Conservation (phyloP, 208 protist species). For the Crithidia sp. region DNA sequence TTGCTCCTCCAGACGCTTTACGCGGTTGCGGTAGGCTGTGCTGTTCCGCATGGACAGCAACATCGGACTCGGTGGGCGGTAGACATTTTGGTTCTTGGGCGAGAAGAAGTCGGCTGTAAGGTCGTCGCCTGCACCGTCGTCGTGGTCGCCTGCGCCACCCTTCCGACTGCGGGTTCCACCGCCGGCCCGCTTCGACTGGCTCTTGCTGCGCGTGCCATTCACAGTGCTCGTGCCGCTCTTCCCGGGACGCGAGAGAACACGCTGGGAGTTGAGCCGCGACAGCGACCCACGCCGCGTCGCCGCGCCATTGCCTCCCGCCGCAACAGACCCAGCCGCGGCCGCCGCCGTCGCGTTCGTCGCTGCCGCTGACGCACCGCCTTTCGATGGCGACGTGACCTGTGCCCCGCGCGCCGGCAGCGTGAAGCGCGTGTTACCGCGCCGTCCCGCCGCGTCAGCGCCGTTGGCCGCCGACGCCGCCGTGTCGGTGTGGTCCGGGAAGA, state of each 20-base stretch:
- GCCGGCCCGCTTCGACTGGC: not conserved
- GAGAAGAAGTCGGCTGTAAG: constrained; percentile 47
- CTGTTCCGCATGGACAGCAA: constrained; percentile 86
- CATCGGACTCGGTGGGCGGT: constrained; percentile 84
- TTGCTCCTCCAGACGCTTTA: constrained; percentile 37
- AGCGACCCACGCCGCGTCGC: not conserved
- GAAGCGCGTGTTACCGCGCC: constrained; percentile 1
- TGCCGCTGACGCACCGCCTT: not conserved
- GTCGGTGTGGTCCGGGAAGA: constrained; percentile 56
- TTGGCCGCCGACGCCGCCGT: not conserved
- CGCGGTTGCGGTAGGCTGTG: constrained; percentile 39
- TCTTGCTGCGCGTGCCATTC: not conserved
- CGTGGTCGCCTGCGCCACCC: not conserved
- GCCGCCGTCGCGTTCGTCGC: not conserved
- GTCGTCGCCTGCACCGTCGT: constrained; percentile 14
- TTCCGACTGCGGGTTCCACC: not conserved
- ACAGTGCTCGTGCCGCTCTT: not conserved
- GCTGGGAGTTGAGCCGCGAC: not conserved
- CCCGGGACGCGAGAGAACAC: not conserved
- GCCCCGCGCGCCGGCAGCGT: not conserved
- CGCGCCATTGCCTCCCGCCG: not conserved
- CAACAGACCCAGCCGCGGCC: constrained; percentile 1
- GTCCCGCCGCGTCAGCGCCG: not conserved
- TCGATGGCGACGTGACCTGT: constrained; percentile 5
- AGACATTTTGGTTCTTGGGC: constrained; percentile 48